Base-by-base conservation (phyloP, 2,329 filamentous ascomycete species). In the Remersonia thermophila region DNA sequence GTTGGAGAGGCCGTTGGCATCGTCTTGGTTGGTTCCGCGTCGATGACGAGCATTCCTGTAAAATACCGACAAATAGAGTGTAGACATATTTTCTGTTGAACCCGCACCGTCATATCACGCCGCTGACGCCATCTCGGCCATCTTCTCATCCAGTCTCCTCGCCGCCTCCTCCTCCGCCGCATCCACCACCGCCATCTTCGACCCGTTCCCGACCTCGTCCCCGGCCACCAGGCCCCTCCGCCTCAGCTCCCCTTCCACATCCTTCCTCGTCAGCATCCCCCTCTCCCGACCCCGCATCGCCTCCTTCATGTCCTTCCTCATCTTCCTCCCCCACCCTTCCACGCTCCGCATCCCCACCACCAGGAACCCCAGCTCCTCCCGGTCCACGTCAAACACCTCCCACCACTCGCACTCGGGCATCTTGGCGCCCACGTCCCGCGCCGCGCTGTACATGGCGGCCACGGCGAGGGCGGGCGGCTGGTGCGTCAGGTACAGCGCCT, bases 311-410 rank as follows among this genome's bases (percentile, higher is more conserved):
- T 67, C 69, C 34, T 67, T 65, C 49, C 59, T 68, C 51, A 83
- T 77, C 29, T 66, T 66, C 41, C 59, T 60, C 36, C 77, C 74
- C 59, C 81, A 85, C 1, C 73, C 77, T 43, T 81, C 77, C 37
- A 93, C 63, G 50, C 87, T 95, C 43, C 76, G 66, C 71, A 95
- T 73, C 0, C 71, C 86, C 9, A 95, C 83, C 3, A 93, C 86
- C 39, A 96, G 59, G 49, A 96, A 96, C 0, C 91, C 91, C 26
- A 98, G 66, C 55, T 94, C 86, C 63, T 98, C 91, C 34, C 91
- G 70, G 51, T 95, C 87, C 7, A 91, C 83, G 57, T 98, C 91
- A 56, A 96, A 96, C 0, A 96, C 84, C 58, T 95, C 87, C 91
- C 91, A 98, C 91, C 91, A 98, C 44, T 84, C 79, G 32, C 73